These are phyloP conservation scores for Colletotrichum eremochloae DNA, from an alignment of 2,329 filamentous ascomycete species.

Conservation along the genomic window DNA sequence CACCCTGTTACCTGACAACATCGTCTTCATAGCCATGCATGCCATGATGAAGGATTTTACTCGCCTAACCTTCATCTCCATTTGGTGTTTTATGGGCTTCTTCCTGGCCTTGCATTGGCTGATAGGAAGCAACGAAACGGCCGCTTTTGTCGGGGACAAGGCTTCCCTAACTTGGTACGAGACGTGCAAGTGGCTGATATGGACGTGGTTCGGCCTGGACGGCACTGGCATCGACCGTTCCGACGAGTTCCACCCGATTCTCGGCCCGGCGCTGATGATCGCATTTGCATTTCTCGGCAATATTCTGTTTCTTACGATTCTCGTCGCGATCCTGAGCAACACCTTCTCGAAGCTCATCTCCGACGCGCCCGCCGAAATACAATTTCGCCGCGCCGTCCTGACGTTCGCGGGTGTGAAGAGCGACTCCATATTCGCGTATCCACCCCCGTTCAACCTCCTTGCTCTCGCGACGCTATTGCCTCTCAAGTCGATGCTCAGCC, in stretches of 20 bases:
- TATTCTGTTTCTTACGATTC: constrained; percentile 79
- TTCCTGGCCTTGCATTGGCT: constrained; percentile 79
- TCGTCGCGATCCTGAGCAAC: constrained; percentile 80
- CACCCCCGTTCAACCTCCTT: constrained; percentile 78
- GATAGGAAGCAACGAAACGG: constrained; percentile 48
- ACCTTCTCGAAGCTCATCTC: constrained; percentile 78
- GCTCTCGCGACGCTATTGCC: constrained; percentile 76
- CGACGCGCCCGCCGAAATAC: constrained; percentile 77
- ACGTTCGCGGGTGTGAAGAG: constrained; percentile 82
- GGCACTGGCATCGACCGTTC: constrained; percentile 67
- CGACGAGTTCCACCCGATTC: constrained; percentile 72
- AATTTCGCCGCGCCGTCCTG: constrained; percentile 78
- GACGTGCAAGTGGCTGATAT: constrained; percentile 82
- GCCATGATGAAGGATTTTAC: constrained; percentile 83
- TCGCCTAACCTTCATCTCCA: constrained; percentile 67
- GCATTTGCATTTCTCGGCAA: constrained; percentile 81
- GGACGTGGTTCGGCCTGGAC: constrained; percentile 84
- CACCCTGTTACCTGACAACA: constrained; percentile 80
- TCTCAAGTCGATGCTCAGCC: constrained; percentile 72
- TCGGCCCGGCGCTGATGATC: constrained; percentile 78
- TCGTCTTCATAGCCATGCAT: constrained; percentile 79
- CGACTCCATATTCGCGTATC: constrained; percentile 78
- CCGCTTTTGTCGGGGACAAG: constrained; percentile 39
- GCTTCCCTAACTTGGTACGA: constrained; percentile 56
- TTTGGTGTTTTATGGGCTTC: constrained; percentile 78